phyloP scores from a whole-genome alignment of 1,139 yeast species.

The Hyphopichia buzzinii region DNA sequence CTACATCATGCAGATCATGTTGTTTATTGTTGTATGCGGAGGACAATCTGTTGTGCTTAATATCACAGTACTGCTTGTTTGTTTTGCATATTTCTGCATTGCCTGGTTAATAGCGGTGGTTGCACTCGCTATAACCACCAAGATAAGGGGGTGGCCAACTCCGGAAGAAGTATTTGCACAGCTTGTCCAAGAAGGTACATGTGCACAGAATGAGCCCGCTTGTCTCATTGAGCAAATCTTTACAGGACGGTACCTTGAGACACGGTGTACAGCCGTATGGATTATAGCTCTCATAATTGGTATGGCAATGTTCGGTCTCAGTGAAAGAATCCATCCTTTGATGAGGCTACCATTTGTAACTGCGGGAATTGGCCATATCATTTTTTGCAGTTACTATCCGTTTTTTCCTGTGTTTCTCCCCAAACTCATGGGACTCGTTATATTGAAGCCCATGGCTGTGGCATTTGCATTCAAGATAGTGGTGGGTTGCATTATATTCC shows the following conservation, averaged over 20 bases:
- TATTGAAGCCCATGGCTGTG: conserved; percentile 27
- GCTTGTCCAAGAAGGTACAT: conserved; percentile 26
- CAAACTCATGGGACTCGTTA: conserved; percentile 14
- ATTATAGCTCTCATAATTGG: conserved; percentile 25
- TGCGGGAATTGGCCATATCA: conserved; percentile 21
- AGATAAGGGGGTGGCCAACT: conserved; percentile 26
- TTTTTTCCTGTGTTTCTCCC: conserved; percentile 30
- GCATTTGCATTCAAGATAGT: conserved; percentile 20
- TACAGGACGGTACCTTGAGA: conserved; percentile 28
- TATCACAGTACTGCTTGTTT: conserved; percentile 14
- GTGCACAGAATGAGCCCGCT: conserved; percentile 17
- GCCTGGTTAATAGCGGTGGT: conserved; percentile 28
- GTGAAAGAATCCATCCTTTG: conserved; percentile 19
- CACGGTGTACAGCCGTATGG: conserved; percentile 24
- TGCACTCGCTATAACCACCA: conserved; percentile 23
- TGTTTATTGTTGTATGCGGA: conserved; percentile 28
- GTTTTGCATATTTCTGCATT: conserved; percentile 15
- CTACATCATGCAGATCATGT: conserved; percentile 27
- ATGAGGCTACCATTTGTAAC: conserved; percentile 20
- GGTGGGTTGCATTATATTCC: conserved; percentile 23
- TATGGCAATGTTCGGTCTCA: conserved; percentile 23
- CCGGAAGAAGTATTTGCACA: conserved; percentile 13
- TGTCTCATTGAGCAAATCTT: conserved; percentile 24
- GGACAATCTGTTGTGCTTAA: conserved; percentile 24
- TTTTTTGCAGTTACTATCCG: conserved; percentile 24